phyloP scores from a whole-genome alignment of 2,329 filamentous ascomycete species.

The Claviceps quebecensis region DNA sequence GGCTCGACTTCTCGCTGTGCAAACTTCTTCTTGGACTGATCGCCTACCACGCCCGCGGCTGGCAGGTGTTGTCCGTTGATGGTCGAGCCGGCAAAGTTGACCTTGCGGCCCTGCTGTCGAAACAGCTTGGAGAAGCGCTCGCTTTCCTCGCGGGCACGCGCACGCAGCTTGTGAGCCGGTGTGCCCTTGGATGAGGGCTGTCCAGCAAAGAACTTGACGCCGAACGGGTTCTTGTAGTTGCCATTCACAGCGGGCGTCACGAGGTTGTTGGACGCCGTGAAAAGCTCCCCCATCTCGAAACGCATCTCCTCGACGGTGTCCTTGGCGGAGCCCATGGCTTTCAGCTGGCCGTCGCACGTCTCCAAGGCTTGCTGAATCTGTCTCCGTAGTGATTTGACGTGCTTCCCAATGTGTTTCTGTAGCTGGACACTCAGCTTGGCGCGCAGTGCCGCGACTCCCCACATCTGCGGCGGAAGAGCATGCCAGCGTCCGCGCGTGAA shows the following conservation, averaged over 20 bases:
- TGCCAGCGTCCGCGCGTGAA: constrained; percentile 36
- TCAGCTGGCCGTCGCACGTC: constrained; percentile 34
- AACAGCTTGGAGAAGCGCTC: constrained; percentile 35
- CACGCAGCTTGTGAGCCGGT: constrained; percentile 35
- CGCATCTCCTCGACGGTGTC: constrained; percentile 40
- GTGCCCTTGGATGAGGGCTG: constrained; percentile 35
- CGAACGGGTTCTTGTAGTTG: constrained; percentile 41
- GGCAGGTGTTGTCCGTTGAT: constrained; percentile 12
- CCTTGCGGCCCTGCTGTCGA: constrained; percentile 34
- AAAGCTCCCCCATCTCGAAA: constrained; percentile 38
- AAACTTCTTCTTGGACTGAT: constrained; percentile 32
- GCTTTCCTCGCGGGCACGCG: constrained; percentile 36
- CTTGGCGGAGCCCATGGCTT: constrained; percentile 34
- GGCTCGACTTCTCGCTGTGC: constrained; percentile 33
- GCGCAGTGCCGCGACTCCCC: constrained; percentile 31
- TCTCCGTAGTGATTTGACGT: constrained; percentile 34
- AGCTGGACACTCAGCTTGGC: constrained; percentile 36
- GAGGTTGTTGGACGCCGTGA: constrained; percentile 37
- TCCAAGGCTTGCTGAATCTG: constrained; percentile 37
- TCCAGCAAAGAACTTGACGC: constrained; percentile 35
- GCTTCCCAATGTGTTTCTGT: constrained; percentile 36
- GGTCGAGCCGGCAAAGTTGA: constrained; percentile 24
- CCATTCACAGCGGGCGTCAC: constrained; percentile 39
- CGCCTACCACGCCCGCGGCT: constrained; percentile 17
- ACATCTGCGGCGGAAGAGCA: constrained; percentile 31